Evolutionary conservation across 2,329 filamentous ascomycete genomes (phyloP).

Genomic region (Alternaria sp.): DNA sequence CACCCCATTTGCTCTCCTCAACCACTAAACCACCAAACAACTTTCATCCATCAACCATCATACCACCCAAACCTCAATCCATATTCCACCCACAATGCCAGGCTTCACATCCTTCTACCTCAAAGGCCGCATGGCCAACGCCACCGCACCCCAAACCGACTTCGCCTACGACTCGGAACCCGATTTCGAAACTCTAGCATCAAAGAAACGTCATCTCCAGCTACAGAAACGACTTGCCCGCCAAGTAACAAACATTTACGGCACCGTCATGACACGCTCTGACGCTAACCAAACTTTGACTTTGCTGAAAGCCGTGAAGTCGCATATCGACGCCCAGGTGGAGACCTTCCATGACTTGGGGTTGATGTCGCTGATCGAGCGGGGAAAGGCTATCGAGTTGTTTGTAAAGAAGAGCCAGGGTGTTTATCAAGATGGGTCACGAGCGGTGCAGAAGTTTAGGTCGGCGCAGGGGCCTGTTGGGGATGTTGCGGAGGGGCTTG

Average conservation of each 20-base stretch:
- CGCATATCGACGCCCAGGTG: neutral
- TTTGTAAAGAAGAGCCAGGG: neutral
- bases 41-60: neutral
- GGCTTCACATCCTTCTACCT: slow-evolving; percentile 3
- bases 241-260: neutral
- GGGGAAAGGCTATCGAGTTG: neutral
- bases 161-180: neutral
- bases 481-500: neutral
- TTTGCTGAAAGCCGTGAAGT: neutral
- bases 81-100: neutral
- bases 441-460: neutral
- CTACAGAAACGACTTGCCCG: neutral
- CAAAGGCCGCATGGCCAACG: neutral
- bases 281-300: neutral
- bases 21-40: neutral
- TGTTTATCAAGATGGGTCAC: neutral
- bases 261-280: neutral
- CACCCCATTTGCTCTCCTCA: neutral
- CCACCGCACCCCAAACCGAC: neutral
- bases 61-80: neutral
- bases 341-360: neutral
- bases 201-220: neutral
- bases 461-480: neutral
- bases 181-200: neutral
- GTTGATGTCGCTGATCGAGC: neutral